Evolutionary conservation across 345 rosid genomes (phyloP).

Genomic region (Cardamine chenopodiifolia): DNA sequence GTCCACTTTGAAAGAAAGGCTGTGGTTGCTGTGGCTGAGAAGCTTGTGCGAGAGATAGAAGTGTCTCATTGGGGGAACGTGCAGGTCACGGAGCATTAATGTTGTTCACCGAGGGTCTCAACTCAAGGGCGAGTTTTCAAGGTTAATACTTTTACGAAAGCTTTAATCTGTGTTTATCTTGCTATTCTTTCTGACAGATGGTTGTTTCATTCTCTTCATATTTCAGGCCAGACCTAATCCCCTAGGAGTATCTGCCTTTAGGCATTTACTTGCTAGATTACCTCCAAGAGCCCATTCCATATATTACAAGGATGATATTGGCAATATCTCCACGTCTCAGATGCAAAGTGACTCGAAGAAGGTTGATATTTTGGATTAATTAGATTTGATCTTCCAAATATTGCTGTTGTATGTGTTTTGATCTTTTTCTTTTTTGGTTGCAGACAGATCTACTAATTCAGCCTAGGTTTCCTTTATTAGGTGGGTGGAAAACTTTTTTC

Average conservation of each 20-base stretch:
- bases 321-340: conserved; percentile 97
- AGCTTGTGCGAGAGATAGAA: conserved; percentile 84
- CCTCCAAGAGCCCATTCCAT: conserved; percentile 95
- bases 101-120: conserved; percentile 79
- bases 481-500: conserved; percentile 95
- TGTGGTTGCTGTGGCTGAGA: conserved; percentile 78
- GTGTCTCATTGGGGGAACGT: conserved; percentile 98
- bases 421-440: conserved; percentile 42
- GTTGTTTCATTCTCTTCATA: conserved; percentile 15
- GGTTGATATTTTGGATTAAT: conserved; percentile 47
- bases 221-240: conserved; percentile 70
- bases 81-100: conserved; percentile 82
- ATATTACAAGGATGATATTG: conserved; percentile 92
- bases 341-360: conserved; percentile 77
- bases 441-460: conserved; percentile 87
- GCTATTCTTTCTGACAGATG: not conserved
- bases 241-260: conserved; percentile 75
- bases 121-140: conserved; percentile 91
- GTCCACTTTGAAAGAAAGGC: conserved; percentile 88
- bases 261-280: conserved; percentile 71
- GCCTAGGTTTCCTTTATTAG: conserved; percentile 95
- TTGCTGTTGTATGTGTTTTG: conserved; percentile 32
- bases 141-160: conserved; percentile 42
- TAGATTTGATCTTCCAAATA: not conserved
- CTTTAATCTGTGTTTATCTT: not conserved